Evolutionary conservation across 306 rosid genomes (phyloP), one percentile per base, ranked within the genome.

Genomic region (Albizia julibrissin): DNA sequence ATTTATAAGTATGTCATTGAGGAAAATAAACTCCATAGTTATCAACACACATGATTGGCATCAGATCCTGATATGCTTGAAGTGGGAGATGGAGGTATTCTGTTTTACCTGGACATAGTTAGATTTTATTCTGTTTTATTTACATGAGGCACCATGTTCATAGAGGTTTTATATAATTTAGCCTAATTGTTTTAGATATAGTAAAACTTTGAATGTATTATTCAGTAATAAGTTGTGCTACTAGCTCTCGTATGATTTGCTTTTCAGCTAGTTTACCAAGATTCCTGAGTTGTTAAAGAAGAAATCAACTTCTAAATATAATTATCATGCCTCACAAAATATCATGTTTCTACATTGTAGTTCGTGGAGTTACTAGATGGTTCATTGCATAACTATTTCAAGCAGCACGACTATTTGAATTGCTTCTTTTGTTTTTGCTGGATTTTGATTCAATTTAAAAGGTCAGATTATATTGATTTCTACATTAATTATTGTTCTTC

Each of bases 391-490:
- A 95, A 89, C 85, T 89, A 95, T 87, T 95, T 95, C 85, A 86
- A 90, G 84, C 96, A 93, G 85, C 91, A 33, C 3, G 99, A 95
- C 75, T 95, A 98, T 90, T 85, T 95, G 86, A 95, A 95, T 84
- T 95, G 89, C 82, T 95, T 95, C 91, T 95, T 95, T 84, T 95
- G 99, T 83, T 95, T 95, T 85, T 98, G 99, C 78, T 95, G 99
- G 99, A 76, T 93, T 86, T 89, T 95, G 84, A 92, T 93, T 85
- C 99, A 95, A 82, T 95, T 95, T 80, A 95, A 95, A 91, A 93
- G 99, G 99, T 95, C n/a, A 73, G 91, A 69, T 82, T 76, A 66
- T 81, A 62, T 81, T 72, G 79, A 26, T 56, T 79, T 39, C 61
- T 71, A 10, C n/a, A 6, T 62, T n/a, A n/a, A n/a, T n/a, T 76